Evolutionary conservation across 202 grass and related monocot species (phyloP).

Genomic region (Musa balbisiana): DNA sequence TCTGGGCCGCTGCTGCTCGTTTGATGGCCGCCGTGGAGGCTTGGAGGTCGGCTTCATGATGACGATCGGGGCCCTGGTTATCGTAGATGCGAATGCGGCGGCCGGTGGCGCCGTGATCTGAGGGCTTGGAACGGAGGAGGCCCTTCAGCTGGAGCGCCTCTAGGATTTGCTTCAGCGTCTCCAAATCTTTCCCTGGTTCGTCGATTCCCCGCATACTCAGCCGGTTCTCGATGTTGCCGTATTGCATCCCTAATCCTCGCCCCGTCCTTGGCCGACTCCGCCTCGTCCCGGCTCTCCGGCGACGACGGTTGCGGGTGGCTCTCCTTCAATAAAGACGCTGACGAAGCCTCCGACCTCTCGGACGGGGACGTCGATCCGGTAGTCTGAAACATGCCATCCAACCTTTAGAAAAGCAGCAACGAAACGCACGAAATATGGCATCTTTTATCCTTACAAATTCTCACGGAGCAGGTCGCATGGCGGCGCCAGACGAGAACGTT

Average conservation of each 20-base stretch:
- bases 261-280: slow-evolving; percentile 25
- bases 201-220: slow-evolving; percentile 26
- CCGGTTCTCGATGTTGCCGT: slow-evolving; percentile 34
- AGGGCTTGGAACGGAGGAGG: slow-evolving; percentile 10
- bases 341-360: slow-evolving; percentile 51
- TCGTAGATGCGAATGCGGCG: slow-evolving; percentile 3
- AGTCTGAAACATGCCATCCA: too few species aligned
- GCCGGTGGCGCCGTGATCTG: background rate
- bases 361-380: slow-evolving; percentile 56
- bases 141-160: slow-evolving; percentile 27
- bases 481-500: slow-evolving; percentile 32
- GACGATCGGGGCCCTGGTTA: background rate
- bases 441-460: slow-evolving; percentile 3
- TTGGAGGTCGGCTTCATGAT: slow-evolving; percentile 1
- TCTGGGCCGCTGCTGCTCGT: background rate
- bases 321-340: slow-evolving; percentile 31
- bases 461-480: slow-evolving; percentile 32
- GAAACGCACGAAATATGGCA: background rate
- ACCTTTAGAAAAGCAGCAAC: background rate
- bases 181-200: slow-evolving; percentile 17
- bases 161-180: slow-evolving; percentile 22
- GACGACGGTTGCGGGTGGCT: slow-evolving; percentile 29
- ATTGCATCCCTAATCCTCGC: slow-evolving; percentile 30
- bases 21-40: background rate
- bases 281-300: background rate